Conservation (phyloP, 371 early-diverging fungal species). For the Haplosporangium sp. region DNA sequence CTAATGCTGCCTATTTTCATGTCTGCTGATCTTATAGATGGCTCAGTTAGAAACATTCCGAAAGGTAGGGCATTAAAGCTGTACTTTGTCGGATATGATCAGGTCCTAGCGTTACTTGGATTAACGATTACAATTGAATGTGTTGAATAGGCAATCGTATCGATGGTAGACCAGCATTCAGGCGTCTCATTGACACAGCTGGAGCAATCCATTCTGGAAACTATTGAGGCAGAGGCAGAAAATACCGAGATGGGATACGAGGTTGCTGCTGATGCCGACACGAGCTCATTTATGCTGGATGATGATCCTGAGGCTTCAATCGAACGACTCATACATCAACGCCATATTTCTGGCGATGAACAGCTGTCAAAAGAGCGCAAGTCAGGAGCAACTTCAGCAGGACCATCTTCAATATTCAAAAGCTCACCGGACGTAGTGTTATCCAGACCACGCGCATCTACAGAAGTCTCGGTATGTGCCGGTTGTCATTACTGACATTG, state of each 20-base stretch:
- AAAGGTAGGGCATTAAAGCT: conserved; percentile 13
- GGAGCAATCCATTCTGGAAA: conserved; percentile 48
- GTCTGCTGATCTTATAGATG: conserved; percentile 23
- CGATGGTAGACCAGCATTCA: conserved; percentile 55
- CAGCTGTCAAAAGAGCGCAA: conserved; percentile 3
- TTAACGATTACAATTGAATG: background rate
- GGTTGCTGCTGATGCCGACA: conserved; percentile 36
- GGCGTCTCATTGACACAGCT: conserved; percentile 36
- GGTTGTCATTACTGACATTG: background rate
- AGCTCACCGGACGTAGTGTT: conserved; percentile 2
- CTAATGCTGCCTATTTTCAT: background rate
- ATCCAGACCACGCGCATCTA: conserved; percentile 41
- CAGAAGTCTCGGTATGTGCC: conserved; percentile 19
- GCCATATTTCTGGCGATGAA: conserved; percentile 4
- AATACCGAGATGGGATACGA: conserved; percentile 19
- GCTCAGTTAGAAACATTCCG: conserved; percentile 48
- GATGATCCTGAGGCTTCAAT: conserved; percentile 15
- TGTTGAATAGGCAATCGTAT: conserved; percentile 40
- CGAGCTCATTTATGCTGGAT: conserved; percentile 51
- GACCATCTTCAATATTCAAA: background rate
- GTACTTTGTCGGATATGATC: background rate
- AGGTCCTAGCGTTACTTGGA: background rate
- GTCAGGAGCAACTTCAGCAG: background rate
- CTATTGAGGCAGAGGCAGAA: conserved; percentile 49
- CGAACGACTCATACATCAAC: background rate